phyloP scores from a whole-genome alignment of 306 rosid genomes.

The Canavalia gladiata region DNA sequence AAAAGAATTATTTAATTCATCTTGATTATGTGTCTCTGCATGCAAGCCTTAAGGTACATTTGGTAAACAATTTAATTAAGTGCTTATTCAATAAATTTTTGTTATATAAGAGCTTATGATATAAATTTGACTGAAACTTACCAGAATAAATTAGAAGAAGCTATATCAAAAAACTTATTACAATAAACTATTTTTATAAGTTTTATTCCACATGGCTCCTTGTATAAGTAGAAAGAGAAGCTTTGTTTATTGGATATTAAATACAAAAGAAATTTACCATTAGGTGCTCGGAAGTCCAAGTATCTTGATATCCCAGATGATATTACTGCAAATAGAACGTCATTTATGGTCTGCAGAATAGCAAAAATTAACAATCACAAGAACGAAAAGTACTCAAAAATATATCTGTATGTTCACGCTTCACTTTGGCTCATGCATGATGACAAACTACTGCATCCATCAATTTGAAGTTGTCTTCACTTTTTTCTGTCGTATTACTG shows the following conservation, averaged over 20 bases:
- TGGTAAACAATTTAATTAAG: no score
- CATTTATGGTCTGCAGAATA: constrained; percentile 83
- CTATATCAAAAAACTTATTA: no score
- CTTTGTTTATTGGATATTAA: not conserved
- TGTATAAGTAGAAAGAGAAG: not conserved
- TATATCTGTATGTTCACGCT: constrained; percentile 13
- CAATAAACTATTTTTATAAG: no score
- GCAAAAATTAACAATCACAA: constrained; percentile 21
- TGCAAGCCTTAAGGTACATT: not conserved
- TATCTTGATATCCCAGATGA: constrained; percentile 85
- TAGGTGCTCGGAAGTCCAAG: constrained; percentile 68
- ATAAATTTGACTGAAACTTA: no score
- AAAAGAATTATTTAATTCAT: not conserved
- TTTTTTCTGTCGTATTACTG: not conserved
- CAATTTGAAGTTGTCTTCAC: not conserved
- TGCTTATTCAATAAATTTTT: no score
- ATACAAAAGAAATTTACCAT: constrained; percentile 58
- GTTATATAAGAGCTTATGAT: no score
- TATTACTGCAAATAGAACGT: constrained; percentile 79
- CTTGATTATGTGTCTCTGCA: not conserved
- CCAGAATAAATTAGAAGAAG: no score
- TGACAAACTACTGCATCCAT: not conserved
- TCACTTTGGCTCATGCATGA: not conserved
- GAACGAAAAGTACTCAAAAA: not conserved
- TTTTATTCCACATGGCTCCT: not conserved